These are phyloP conservation scores for Metrosideros polymorpha DNA, from an alignment of 441 rosid species.

Conservation along the genomic window DNA sequence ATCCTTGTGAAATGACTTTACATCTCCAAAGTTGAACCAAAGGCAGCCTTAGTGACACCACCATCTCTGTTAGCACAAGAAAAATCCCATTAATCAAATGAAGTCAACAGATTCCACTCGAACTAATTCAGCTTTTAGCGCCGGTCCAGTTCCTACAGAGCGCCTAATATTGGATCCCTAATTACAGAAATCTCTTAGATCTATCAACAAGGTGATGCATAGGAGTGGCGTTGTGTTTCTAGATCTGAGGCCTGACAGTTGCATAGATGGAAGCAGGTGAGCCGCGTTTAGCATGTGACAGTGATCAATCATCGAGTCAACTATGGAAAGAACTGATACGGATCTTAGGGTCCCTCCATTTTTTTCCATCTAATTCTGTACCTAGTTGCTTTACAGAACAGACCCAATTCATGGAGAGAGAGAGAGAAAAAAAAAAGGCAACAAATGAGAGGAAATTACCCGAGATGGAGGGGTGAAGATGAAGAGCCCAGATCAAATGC, in stretches of 20 bases:
- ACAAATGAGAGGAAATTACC: neutral
- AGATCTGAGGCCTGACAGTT: neutral
- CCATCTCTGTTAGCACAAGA: neutral
- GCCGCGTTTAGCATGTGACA: rapidly evolving
- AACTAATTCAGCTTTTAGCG: neutral
- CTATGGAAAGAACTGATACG: neutral
- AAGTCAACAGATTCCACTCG: too few relatives aligned
- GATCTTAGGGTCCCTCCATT: neutral
- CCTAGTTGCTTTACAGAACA: too few relatives aligned
- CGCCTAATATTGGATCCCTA: neutral
- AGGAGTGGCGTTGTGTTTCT: neutral
- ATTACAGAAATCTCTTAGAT: neutral
- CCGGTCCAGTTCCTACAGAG: neutral
- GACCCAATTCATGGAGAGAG: too few relatives aligned
- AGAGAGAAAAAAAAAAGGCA: too few relatives aligned
- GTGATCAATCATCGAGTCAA: neutral
- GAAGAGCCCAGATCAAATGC: neutral
- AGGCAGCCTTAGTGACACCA: too few relatives aligned
- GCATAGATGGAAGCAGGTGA: neutral
- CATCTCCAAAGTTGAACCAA: too few relatives aligned
- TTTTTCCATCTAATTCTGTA: too few relatives aligned
- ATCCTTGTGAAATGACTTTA: neutral
- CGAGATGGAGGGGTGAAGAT: neutral
- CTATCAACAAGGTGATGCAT: neutral
- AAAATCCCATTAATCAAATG: too few relatives aligned